phyloP scores from a whole-genome alignment of 2,329 filamentous ascomycete species.

The Erysiphe pulchra region DNA sequence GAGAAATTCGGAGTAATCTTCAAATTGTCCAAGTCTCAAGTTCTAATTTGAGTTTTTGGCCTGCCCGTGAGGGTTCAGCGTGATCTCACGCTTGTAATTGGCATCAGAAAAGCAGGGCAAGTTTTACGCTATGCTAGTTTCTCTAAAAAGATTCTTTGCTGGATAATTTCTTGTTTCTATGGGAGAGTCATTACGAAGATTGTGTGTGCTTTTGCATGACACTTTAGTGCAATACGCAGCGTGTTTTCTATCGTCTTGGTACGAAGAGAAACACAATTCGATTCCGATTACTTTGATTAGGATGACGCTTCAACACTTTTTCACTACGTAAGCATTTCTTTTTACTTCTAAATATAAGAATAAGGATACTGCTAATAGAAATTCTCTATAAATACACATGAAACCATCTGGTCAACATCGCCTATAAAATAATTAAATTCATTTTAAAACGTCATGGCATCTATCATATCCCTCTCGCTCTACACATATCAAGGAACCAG shows the following conservation, averaged over 20 bases:
- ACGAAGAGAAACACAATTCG: conserved; percentile 14
- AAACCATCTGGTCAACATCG: too few species aligned
- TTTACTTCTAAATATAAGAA: too few species aligned
- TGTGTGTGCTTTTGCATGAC: conserved; percentile 39
- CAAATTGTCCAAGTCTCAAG: conserved; percentile 22
- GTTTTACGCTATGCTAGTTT: conserved; percentile 12
- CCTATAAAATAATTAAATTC: too few species aligned
- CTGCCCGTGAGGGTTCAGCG: conserved; percentile 76
- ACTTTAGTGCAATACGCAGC: conserved; percentile 96
- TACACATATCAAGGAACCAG: too few species aligned
- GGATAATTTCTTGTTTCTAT: conserved; percentile 30
- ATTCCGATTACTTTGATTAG: conserved; percentile 17
- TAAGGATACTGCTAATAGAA: too few species aligned
- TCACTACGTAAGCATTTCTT: too few species aligned
- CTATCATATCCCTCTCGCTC: too few species aligned
- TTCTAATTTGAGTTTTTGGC: conserved; percentile 20
- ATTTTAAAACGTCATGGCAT: too few species aligned
- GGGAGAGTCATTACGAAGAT: conserved; percentile 90
- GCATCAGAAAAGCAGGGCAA: conserved; percentile 73
- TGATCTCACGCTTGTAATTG: conserved; percentile 60
- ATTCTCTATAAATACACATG: too few species aligned
- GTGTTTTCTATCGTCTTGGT: conserved; percentile 17
- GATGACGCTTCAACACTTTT: conserved; percentile 11
- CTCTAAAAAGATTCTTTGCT: conserved; percentile 15
- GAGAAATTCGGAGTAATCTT: conserved; percentile 99